Evolutionary conservation across 2,329 filamentous ascomycete genomes (phyloP).

Genomic region (Fusarium poae): DNA sequence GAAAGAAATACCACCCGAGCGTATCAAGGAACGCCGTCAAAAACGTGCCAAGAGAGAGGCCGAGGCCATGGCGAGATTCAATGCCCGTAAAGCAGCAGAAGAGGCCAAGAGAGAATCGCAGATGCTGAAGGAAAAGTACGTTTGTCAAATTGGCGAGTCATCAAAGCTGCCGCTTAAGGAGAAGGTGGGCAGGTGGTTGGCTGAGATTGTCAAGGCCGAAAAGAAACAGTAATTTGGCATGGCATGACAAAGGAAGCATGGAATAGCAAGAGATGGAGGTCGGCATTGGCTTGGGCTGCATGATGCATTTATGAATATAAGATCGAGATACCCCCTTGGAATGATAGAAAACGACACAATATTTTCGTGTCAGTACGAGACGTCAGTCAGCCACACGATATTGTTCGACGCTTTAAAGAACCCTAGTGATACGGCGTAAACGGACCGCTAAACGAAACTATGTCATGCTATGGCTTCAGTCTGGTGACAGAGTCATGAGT

Average conservation of each 20-base stretch:
- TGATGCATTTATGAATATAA: constrained; percentile 34
- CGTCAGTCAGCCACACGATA: constrained; percentile 5
- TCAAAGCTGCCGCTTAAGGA: constrained; percentile 42
- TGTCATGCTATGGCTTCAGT: background rate
- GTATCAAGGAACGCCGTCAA: constrained; percentile 2
- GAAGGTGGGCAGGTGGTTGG: constrained; percentile 42
- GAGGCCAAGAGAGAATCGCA: constrained; percentile 17
- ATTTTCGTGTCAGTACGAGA: constrained; percentile 9
- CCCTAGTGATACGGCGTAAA: constrained; percentile 21
- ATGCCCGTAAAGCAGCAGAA: constrained; percentile 10
- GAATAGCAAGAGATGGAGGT: constrained; percentile 16
- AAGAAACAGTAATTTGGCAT: constrained; percentile 1
- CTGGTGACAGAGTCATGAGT: constrained; percentile 15
- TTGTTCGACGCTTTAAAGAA: constrained; percentile 1
- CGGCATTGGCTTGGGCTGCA: constrained; percentile 4
- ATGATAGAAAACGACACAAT: constrained; percentile 18
- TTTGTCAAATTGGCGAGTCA: constrained; percentile 43
- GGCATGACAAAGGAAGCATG: constrained; percentile 3
- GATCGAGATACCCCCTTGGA: constrained; percentile 40
- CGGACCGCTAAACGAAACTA: constrained; percentile 3
- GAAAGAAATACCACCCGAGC: constrained; percentile 29
- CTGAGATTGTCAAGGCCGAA: constrained; percentile 33
- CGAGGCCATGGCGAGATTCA: constrained; percentile 12
- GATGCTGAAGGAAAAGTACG: constrained; percentile 31
- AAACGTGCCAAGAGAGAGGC: constrained; percentile 5